A percentile compares a stretch with the other conserved stretches of the same genome.
These are phyloP conservation scores for Pseudogymnoascus sp. DNA, from an alignment of 2,329 filamentous ascomycete genomes.

Conservation along the genomic window DNA sequence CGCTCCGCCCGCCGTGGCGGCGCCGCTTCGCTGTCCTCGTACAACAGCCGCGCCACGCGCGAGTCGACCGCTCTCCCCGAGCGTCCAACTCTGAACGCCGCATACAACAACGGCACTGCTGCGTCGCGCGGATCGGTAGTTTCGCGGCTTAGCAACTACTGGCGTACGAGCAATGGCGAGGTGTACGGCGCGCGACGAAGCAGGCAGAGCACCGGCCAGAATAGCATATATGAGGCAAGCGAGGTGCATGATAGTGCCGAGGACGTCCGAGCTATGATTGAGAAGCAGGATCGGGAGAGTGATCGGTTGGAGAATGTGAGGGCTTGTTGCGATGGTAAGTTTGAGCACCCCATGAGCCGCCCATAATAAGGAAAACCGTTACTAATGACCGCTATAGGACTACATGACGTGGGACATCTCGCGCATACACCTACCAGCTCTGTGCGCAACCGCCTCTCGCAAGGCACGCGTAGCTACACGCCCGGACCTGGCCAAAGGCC, in stretches of 20 bases:
- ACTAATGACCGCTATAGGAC: constrained; percentile 30
- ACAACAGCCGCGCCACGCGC: constrained; percentile 65
- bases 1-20: constrained; percentile 42
- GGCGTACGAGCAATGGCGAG: constrained; percentile 27
- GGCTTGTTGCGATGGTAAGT: constrained; percentile 92
- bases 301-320: constrained; percentile 88
- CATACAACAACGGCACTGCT: constrained; percentile 15
- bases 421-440: constrained; percentile 17
- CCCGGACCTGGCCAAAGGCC: neutral
- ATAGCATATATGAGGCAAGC: constrained; percentile 45
- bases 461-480: constrained; percentile 2
- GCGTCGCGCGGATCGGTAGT: constrained; percentile 32
- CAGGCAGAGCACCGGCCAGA: constrained; percentile 37
- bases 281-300: constrained; percentile 66
- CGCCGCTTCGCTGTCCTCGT: constrained; percentile 66
- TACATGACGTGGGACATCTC: constrained; percentile 43
- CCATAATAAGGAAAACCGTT: constrained; percentile 10
- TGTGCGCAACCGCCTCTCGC: constrained; percentile 26
- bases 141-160: constrained; percentile 53
- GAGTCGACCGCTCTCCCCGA: constrained; percentile 45
- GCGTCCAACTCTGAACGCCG: constrained; percentile 35
- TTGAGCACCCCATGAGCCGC: constrained; percentile 9
- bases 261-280: constrained; percentile 72
- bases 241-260: constrained; percentile 71
- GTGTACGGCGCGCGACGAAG: constrained; percentile 45